Base-by-base conservation (phyloP, 2,329 filamentous ascomycete genomes). In the Colletotrichum cuscutae region DNA sequence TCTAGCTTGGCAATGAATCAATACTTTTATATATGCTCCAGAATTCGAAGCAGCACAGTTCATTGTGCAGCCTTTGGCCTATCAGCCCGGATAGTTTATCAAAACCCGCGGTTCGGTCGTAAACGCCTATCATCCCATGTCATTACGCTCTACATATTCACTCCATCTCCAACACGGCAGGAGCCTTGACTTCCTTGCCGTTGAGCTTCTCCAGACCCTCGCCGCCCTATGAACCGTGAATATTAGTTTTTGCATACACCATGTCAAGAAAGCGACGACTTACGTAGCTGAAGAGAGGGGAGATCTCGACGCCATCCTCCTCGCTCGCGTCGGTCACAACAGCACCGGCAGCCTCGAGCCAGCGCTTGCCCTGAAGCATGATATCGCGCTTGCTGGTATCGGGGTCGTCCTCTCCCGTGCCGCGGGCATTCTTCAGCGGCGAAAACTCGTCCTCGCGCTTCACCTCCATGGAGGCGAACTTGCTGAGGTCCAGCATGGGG, bases 361-460 rank as follows among this genome's bases (percentile, higher is more conserved):
- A 99, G 78, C 94, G 92, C 83, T 91, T 91, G 57, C 97, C 97
- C 85, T 98, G 97, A 58, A 88, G 86, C 91, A 98, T 93, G 81
- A 98, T 97, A 81, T 98, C 95, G 76, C 87, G 88, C 85, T 92
- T 94, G 88, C 95, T 98, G 63, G 97, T 99, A 77, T 98, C 95
- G 12, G 95, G 94, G 82, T 98, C 95, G 80, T 99, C 97, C 85
- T 98, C 94, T 37, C 94, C 94, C 53, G 94, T 95, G 67, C 95
- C 94, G 75, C 87, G 89, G 42, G 88, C 90, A 80, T 99, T 99
- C 91, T 99, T 99, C 77, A 99, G 87, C 5, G 97, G 97, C 32
- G 95, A 98, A 86, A 99, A 99, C 85, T 99, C 97, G 77, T 99
- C 97, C 86, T 98, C 95, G 74, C 97, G 94, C 83, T 92, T 94